Evolutionary conservation across 345 rosid species (phyloP).

Genomic region (Heritiera littoralis): DNA sequence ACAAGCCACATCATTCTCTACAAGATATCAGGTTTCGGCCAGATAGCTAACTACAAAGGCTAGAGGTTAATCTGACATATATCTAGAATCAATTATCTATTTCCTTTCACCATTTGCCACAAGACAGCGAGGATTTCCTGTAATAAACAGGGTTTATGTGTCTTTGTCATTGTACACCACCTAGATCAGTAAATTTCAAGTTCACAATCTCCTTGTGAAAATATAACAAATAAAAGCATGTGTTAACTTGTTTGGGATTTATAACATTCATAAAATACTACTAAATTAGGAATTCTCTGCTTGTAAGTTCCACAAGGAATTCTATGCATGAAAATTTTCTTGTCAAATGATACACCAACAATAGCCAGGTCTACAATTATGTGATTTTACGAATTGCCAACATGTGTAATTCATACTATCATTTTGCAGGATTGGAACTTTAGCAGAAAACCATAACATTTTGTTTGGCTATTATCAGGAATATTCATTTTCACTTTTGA

Average conservation of each 20-base stretch:
- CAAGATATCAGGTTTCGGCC: neutral
- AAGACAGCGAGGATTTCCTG: neutral
- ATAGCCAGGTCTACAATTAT: neutral
- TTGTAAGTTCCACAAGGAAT: neutral
- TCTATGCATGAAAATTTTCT: neutral
- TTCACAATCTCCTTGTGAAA: neutral
- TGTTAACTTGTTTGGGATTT: neutral
- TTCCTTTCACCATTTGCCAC: neutral
- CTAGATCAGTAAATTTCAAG: neutral
- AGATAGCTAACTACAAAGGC: neutral
- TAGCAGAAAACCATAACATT: neutral
- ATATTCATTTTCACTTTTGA: neutral
- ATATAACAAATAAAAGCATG: constrained; percentile 4
- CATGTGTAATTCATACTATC: neutral
- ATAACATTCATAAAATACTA: neutral
- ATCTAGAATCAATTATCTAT: neutral
- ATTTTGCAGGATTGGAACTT: neutral
- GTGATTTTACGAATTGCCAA: neutral
- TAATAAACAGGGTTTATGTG: neutral
- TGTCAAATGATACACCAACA: neutral
- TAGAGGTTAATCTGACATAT: neutral
- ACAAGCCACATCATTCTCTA: neutral
- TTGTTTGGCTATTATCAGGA: neutral
- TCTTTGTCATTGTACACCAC: neutral
- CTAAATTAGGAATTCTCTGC: neutral